phyloP scores from a whole-genome alignment of 2,329 filamentous ascomycete species.

The Botryotinia convoluta region DNA sequence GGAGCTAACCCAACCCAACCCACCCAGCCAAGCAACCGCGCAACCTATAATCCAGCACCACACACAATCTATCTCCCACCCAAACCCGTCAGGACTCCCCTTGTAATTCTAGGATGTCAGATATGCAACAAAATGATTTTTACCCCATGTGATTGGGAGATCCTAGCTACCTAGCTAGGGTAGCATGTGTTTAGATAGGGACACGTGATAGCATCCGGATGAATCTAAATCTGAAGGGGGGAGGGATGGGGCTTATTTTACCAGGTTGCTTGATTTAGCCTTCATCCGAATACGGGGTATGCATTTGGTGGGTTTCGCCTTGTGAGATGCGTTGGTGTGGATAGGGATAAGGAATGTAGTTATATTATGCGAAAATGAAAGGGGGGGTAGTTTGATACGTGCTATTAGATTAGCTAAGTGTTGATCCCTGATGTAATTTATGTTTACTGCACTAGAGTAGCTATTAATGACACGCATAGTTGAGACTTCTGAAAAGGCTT shows the following conservation, averaged over 20 bases:
- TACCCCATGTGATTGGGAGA: not conserved
- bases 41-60: too few relatives aligned
- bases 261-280: not conserved
- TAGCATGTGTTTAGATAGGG: not conserved
- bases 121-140: not conserved
- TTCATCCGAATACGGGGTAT: not conserved
- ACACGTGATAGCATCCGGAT: not conserved
- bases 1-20: too few relatives aligned
- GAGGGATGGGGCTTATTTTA: not conserved
- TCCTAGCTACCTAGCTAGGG: not conserved
- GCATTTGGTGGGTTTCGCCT: not conserved
- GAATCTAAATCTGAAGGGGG: not conserved
- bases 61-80: too few relatives aligned
- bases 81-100: not conserved
- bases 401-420: not conserved
- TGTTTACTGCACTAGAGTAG: not conserved
- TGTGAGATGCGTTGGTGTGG: not conserved
- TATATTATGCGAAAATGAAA: not conserved
- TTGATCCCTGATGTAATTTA: not conserved
- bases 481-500: not conserved
- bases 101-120: not conserved
- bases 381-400: not conserved
- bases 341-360: not conserved
- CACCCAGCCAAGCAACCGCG: too few relatives aligned
- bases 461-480: not conserved